Evolutionary conservation across 202 grass and related monocot species (phyloP), one percentile per base, ranked within the genome.

Genomic region (Panicum hallii): DNA sequence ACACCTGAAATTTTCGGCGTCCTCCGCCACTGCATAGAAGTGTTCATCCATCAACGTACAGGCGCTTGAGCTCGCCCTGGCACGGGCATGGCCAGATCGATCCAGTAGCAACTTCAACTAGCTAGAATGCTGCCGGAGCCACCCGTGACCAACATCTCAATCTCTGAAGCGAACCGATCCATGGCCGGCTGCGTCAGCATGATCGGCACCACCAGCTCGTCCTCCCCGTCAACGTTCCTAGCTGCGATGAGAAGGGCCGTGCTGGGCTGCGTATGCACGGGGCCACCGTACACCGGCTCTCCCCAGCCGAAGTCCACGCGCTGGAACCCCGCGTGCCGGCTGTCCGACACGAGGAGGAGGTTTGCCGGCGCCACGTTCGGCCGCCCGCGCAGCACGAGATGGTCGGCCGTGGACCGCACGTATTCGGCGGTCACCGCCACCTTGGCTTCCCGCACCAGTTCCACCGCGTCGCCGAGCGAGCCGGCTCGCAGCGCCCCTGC

Each of bases 291-390:
- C 40, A 74, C 79, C 12, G 83, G 85, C 74, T 32, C 61, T 40
- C 89, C 94, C 87, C 91, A 93, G 46, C 94, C 91, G 4, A 93
- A 84, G 53, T 97, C 94, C 0, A 93, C 46, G 3, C 30, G 64
- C 10, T 50, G 7, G 47, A 93, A 93, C 64, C 91, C 94, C 1
- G 89, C 87, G 30, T 67, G 83, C 3, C 91, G 88, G 32, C 75
- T 44, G 28, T 97, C 94, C 0, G 94, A 97, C 14, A 93, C 87
- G 23, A 88, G 1, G 13, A 85, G 91, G 45, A 82, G 9, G 43
- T 89, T 87, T 28, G 56, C 55, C 62, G 77, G 17, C 2, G 83
- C 45, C 50, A 93, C 38, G 36, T n/a, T 56, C 26, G 91, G 89
- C 38, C 87, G 76, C 2, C 81, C 82, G 4, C 57, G 56, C 23